Percentiles rank a stretch among this genome's conserved stretches.
Evolutionary conservation across 257 asterid species (phyloP).

Genomic region (Salvia rosmarinus): DNA sequence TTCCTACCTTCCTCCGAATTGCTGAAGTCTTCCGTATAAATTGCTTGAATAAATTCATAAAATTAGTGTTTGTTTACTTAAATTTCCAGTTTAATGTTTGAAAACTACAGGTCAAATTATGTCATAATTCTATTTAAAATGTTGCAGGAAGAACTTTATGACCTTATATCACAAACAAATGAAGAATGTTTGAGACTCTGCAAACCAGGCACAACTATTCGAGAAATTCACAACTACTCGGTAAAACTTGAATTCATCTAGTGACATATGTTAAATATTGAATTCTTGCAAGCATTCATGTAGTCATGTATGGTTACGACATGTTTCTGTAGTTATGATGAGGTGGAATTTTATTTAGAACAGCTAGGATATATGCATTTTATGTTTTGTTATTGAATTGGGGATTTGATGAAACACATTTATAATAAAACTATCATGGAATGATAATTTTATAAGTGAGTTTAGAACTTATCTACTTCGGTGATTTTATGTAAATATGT

Average conservation of each 20-base stretch:
- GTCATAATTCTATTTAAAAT: slow-evolving; percentile 15
- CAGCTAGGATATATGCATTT: too few relatives aligned
- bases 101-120: not conserved
- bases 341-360: too few relatives aligned
- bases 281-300: not conserved
- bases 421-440: too few relatives aligned
- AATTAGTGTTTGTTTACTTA: slow-evolving; percentile 18
- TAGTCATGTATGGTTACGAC: slow-evolving; percentile 16
- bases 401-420: too few relatives aligned
- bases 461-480: too few relatives aligned
- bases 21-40: not conserved
- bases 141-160: slow-evolving; percentile 85
- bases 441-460: too few relatives aligned
- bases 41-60: slow-evolving; percentile 6
- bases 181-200: slow-evolving; percentile 83
- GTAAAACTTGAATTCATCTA: slow-evolving; percentile 46
- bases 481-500: too few relatives aligned
- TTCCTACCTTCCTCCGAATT: slow-evolving; percentile 21
- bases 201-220: slow-evolving; percentile 85
- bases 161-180: slow-evolving; percentile 81
- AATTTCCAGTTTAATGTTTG: slow-evolving; percentile 12
- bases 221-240: slow-evolving; percentile 85
- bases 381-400: too few relatives aligned
- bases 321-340: not conserved
- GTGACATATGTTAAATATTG: not conserved